A percentile compares a stretch with the other conserved stretches of the same genome.
Conservation (phyloP, 2,329 filamentous ascomycete species). For the Hypoxylon sp. region DNA sequence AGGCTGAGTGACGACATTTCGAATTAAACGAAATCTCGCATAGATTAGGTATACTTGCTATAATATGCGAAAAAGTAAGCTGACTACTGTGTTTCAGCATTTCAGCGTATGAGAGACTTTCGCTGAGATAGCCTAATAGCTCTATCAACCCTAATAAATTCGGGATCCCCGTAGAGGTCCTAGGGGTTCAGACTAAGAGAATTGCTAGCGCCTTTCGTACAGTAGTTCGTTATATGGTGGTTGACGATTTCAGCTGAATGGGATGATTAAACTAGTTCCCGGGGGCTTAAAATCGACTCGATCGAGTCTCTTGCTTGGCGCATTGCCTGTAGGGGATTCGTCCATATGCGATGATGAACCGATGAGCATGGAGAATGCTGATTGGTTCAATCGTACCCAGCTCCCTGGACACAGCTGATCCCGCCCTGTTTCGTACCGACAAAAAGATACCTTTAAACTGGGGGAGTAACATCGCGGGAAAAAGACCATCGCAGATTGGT, state of each 20-base stretch:
- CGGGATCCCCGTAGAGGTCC: constrained; percentile 21
- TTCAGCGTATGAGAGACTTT: constrained; percentile 14
- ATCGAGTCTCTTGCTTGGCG: constrained; percentile 14
- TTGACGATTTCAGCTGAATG: constrained; percentile 20
- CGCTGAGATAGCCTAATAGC: constrained; percentile 14
- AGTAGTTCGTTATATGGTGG: constrained; percentile 11
- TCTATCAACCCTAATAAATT: not conserved
- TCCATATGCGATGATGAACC: constrained; percentile 17
- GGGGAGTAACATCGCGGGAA: not conserved
- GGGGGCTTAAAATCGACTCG: constrained; percentile 10
- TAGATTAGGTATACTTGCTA: not conserved
- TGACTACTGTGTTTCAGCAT: constrained; percentile 17
- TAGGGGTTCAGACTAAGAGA: not conserved
- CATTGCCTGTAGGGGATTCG: constrained; percentile 24
- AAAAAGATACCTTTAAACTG: constrained; percentile 9
- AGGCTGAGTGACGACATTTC: not conserved
- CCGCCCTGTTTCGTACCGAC: constrained; percentile 10
- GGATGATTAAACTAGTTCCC: constrained; percentile 6
- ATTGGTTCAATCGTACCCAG: constrained; percentile 23
- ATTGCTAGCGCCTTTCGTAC: not conserved
- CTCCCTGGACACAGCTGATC: not conserved
- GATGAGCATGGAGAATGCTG: not conserved
- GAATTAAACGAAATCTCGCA: not conserved
- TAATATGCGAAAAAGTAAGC: constrained; percentile 1
- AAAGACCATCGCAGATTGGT: not conserved